Percentiles rank a stretch among this genome's conserved stretches.
Evolutionary conservation across 306 rosid species (phyloP).

Genomic region (Cicer judaicum): DNA sequence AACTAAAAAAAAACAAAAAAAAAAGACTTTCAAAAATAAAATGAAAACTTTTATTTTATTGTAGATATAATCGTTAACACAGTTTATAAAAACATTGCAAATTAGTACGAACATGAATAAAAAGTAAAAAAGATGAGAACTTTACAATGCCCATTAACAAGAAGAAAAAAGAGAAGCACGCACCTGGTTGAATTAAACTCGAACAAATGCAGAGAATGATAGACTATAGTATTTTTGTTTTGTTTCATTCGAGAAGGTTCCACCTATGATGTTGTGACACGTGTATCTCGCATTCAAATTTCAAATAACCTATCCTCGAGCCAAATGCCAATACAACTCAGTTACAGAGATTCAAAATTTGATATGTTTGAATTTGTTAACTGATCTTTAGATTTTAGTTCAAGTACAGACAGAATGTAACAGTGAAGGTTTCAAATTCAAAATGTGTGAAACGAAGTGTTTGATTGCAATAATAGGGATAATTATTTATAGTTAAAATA

Average conservation of each 20-base stretch:
- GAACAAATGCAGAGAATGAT: background rate
- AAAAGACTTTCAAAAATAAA: background rate
- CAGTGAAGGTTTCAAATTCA: background rate
- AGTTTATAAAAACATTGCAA: background rate
- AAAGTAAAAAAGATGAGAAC: background rate
- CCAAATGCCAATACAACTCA: background rate
- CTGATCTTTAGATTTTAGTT: background rate
- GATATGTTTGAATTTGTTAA: background rate
- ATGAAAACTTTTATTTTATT: background rate
- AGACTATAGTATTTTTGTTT: background rate
- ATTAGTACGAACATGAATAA: background rate
- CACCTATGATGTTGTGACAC: background rate
- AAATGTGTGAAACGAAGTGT: background rate
- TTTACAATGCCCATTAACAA: constrained; percentile 24
- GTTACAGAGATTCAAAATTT: background rate
- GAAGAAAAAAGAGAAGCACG: constrained; percentile 12
- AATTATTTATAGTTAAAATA: too few species aligned
- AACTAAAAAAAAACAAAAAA: background rate
- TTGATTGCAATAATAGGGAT: too few species aligned
- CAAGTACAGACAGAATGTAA: background rate
- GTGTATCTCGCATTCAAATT: background rate
- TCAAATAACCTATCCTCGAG: background rate
- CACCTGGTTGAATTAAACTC: constrained; percentile 26
- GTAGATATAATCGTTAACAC: background rate
- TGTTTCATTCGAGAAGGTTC: background rate